A percentile compares a stretch with the other conserved stretches of the same genome.
Conservation (phyloP, 2,329 filamentous ascomycete genomes). For the Pestalotiopsis fici region DNA sequence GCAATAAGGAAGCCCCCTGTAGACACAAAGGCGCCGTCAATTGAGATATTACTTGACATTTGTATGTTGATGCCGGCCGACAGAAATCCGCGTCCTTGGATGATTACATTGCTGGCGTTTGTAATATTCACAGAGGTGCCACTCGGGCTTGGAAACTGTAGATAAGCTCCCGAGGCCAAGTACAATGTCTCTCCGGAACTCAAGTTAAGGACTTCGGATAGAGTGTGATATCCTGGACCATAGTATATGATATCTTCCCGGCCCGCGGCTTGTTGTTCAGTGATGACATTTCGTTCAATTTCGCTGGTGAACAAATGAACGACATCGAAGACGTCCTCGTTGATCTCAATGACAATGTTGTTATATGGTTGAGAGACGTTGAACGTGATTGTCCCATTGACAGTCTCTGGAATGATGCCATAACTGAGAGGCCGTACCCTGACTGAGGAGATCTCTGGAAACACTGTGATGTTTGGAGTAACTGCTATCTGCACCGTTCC, state of each 20-base stretch:
- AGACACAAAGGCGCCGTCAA: slow-evolving; percentile 21
- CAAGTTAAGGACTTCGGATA: slow-evolving; percentile 13
- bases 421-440: slow-evolving; percentile 16
- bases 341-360: slow-evolving; percentile 24
- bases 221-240: slow-evolving; percentile 23
- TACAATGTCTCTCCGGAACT: slow-evolving; percentile 20
- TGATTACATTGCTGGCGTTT: slow-evolving; percentile 14
- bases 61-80: slow-evolving; percentile 15
- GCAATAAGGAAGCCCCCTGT: slow-evolving; percentile 19
- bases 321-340: slow-evolving; percentile 25
- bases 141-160: slow-evolving; percentile 2
- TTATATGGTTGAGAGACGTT: slow-evolving; percentile 12
- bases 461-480: neutral
- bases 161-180: slow-evolving; percentile 16
- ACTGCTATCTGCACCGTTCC: slow-evolving; percentile 14
- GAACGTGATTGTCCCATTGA: slow-evolving; percentile 13
- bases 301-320: slow-evolving; percentile 25
- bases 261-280: slow-evolving; percentile 12
- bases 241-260: slow-evolving; percentile 24
- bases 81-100: slow-evolving; percentile 25
- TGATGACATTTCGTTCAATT: slow-evolving; percentile 13
- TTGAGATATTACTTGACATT: slow-evolving; percentile 16
- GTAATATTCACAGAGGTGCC: slow-evolving; percentile 18
- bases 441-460: neutral
- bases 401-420: slow-evolving; percentile 9